Base-by-base conservation (phyloP, 805 yeast species). In the Citeromyces matritensis region DNA sequence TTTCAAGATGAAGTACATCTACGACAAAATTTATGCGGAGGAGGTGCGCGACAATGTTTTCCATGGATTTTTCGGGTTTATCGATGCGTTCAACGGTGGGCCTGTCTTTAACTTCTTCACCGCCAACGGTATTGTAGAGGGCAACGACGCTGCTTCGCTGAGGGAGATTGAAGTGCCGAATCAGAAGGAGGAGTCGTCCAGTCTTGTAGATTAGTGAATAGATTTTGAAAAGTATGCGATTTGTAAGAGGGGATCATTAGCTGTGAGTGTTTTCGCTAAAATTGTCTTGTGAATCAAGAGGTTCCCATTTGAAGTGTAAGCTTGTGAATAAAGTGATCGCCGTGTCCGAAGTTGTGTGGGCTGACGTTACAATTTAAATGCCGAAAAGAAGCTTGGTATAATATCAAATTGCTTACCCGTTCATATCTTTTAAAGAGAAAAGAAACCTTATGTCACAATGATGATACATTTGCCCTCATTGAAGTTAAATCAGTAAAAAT, bases 11-110 rank as follows among this genome's bases (percentile, higher is more conserved):
- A 78, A 76, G 49, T 76, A 66, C 52, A 88, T 91, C 39, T 91
- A 91, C 51, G 95, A 86, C 46, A 83, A 85, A 52, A 85, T 91
- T 37, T 88, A 88, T 48, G 73, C 69, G 27, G 95, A 86, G 54
- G 98, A 91, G 53, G 77, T 71, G 29, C 71, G 72, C 45, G 96
- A 85, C 44, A 83, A 85, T 46, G 79, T 78, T 4, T 86, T 82
- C 57, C 76, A 84, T 40, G 94, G 94, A 1, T 88, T 91, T 48
- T 91, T 82, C 53, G 80, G 81, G 29, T 88, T 82, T 49, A 78
- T 91, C 41, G 98, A 88, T 53, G 73, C 79, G 25, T 84, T 78
- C 50, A 65, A 69, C 17, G 82, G 74, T 13, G 73, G 72, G 27
- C 70, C 70, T 23, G 66, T 71, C 11, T 71, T 75, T 42, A 75